phyloP scores from a whole-genome alignment of 306 rosid species.

The Cicer pinnatifidum region DNA sequence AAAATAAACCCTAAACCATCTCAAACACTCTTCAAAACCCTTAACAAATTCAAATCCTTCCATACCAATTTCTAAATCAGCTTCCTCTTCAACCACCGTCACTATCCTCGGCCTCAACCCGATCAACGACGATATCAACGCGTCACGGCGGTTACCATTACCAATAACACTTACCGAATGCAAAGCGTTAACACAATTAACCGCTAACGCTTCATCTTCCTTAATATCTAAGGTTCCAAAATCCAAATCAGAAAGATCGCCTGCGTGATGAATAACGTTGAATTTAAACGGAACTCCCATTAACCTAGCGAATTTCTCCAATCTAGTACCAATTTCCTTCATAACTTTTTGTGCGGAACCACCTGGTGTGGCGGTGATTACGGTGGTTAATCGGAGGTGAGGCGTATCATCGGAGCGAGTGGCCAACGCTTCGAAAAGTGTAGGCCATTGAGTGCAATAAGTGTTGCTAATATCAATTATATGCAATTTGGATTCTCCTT shows the following conservation, averaged over 20 bases:
- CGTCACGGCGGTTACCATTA: slow-evolving; percentile 55
- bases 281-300: slow-evolving; percentile 97
- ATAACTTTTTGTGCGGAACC: slow-evolving; percentile 59
- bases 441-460: slow-evolving; percentile 97
- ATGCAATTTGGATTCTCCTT: slow-evolving; percentile 75
- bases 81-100: slow-evolving; percentile 87
- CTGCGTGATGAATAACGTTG: slow-evolving; percentile 67
- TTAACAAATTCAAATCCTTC: slow-evolving; percentile 81
- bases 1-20: slow-evolving; percentile 97
- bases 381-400: slow-evolving; percentile 67
- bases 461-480: slow-evolving; percentile 85
- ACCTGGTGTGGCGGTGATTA: slow-evolving; percentile 51
- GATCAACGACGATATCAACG: slow-evolving; percentile 53
- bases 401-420: slow-evolving; percentile 84
- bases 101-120: slow-evolving; percentile 70
- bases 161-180: slow-evolving; percentile 60
- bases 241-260: slow-evolving; percentile 71
- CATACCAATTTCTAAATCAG: slow-evolving; percentile 71
- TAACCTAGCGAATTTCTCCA: slow-evolving; percentile 90
- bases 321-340: slow-evolving; percentile 77
- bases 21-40: slow-evolving; percentile 76
- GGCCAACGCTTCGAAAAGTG: slow-evolving; percentile 83
- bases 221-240: slow-evolving; percentile 53
- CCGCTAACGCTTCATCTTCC: slow-evolving; percentile 79
- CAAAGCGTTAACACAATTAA: slow-evolving; percentile 71